These are phyloP conservation scores for Gossypium gossypioides DNA, from an alignment of 441 rosid genomes.

Conservation along the genomic window DNA sequence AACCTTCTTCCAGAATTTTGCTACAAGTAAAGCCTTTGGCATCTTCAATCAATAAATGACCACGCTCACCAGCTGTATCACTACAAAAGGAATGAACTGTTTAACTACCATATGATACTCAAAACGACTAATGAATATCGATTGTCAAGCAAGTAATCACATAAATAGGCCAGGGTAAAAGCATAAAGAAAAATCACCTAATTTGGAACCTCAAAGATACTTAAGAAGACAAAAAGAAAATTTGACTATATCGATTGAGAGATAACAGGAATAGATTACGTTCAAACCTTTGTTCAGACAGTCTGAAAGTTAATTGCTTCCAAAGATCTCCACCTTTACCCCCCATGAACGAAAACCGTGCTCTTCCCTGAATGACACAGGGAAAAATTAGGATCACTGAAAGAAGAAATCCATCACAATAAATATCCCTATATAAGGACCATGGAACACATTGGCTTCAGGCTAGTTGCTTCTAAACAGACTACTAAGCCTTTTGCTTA, in stretches of 20 bases:
- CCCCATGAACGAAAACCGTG: slow-evolving; percentile 91
- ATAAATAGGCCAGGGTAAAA: not conserved
- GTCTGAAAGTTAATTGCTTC: slow-evolving; percentile 77
- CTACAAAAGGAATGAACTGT: slow-evolving; percentile 27
- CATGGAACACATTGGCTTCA: not conserved
- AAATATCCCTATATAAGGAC: no score
- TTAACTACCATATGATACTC: not conserved
- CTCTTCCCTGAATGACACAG: slow-evolving; percentile 51
- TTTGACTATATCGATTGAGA: not conserved
- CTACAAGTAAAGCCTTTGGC: slow-evolving; percentile 37
- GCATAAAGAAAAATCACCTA: not conserved
- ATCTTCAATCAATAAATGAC: slow-evolving; percentile 57
- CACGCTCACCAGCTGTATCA: slow-evolving; percentile 28
- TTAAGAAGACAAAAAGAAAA: not conserved
- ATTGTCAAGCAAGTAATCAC: not conserved
- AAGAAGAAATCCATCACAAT: not conserved
- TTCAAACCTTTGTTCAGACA: slow-evolving; percentile 65
- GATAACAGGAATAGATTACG: slow-evolving; percentile 5
- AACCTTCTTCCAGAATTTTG: slow-evolving; percentile 57
- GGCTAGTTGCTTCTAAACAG: not conserved
- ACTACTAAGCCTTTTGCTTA: not conserved
- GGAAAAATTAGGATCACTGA: not conserved
- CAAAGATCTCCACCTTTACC: slow-evolving; percentile 92
- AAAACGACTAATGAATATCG: not conserved
- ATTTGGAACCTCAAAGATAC: not conserved